Percentiles rank a stretch among this genome's conserved stretches.
Conservation (phyloP, 2,329 filamentous ascomycete genomes). For the Monilinia polystroma region DNA sequence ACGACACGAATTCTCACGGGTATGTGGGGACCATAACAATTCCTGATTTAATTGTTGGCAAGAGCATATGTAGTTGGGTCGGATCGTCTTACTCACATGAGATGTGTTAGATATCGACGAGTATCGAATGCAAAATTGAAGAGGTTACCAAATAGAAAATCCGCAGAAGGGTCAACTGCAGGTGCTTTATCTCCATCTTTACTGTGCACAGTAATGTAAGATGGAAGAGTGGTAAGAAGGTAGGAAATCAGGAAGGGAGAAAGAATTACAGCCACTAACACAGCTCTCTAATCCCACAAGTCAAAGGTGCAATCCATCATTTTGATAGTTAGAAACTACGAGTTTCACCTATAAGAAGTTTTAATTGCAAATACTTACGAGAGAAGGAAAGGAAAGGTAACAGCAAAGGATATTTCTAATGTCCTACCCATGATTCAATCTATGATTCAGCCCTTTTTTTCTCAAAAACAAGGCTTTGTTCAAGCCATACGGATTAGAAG, state of each 20-base stretch:
- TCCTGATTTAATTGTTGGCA: constrained; percentile 19
- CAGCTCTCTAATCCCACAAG: constrained; percentile 22
- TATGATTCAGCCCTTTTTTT: background rate
- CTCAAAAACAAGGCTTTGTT: too few relatives aligned
- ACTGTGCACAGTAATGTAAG: constrained; percentile 12
- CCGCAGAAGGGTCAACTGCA: constrained; percentile 28
- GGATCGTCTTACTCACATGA: constrained; percentile 21
- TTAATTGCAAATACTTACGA: background rate
- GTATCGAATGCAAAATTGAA: constrained; percentile 29
- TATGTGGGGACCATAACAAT: constrained; percentile 25
- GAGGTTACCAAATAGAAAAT: constrained; percentile 30
- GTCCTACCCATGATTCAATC: background rate
- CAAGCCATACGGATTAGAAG: too few relatives aligned
- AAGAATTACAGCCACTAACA: constrained; percentile 1
- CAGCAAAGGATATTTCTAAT: background rate
- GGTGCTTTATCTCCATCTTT: constrained; percentile 23
- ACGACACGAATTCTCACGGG: constrained; percentile 28
- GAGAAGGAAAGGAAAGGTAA: background rate
- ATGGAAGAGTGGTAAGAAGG: constrained; percentile 23
- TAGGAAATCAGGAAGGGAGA: constrained; percentile 20
- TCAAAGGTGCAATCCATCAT: background rate
- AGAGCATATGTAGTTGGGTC: background rate
- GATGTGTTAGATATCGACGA: constrained; percentile 22
- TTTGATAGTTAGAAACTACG: background rate
- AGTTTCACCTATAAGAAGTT: background rate